Evolutionary conservation across 169 alveolate species (phyloP).

Genomic region (Eimeria acervulina): DNA sequence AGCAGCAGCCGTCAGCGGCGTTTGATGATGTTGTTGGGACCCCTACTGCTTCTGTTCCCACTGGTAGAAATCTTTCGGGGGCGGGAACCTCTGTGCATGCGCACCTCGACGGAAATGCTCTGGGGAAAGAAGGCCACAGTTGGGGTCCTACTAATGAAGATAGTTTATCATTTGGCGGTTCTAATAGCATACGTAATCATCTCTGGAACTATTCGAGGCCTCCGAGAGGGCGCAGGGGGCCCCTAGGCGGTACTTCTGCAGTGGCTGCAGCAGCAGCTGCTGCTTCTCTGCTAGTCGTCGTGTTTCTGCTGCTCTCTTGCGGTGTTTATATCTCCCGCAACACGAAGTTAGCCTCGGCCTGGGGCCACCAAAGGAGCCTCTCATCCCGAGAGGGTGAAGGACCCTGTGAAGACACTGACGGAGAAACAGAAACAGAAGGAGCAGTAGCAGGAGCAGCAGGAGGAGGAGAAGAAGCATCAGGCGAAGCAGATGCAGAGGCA

Average conservation of each 20-base stretch:
- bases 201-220: neutral
- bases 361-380: neutral
- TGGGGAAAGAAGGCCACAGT: no score
- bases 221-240: neutral
- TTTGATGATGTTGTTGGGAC: neutral
- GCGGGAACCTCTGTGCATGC: neutral
- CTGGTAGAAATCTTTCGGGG: neutral
- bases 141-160: neutral
- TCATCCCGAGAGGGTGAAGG: neutral
- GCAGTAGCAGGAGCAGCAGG: neutral
- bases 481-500: neutral
- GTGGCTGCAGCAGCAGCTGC: neutral
- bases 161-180: neutral
- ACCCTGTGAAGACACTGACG: neutral
- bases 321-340: neutral
- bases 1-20: neutral
- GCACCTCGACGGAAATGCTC: neutral
- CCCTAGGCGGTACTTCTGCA: neutral
- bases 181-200: neutral
- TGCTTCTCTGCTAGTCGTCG: neutral
- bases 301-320: neutral
- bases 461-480: neutral
- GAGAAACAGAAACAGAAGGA: neutral
- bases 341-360: neutral
- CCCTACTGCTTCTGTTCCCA: neutral